These are phyloP conservation scores for Asterophora parasitica DNA, from an alignment of 768 basidiomycete species.

Conservation along the genomic window DNA sequence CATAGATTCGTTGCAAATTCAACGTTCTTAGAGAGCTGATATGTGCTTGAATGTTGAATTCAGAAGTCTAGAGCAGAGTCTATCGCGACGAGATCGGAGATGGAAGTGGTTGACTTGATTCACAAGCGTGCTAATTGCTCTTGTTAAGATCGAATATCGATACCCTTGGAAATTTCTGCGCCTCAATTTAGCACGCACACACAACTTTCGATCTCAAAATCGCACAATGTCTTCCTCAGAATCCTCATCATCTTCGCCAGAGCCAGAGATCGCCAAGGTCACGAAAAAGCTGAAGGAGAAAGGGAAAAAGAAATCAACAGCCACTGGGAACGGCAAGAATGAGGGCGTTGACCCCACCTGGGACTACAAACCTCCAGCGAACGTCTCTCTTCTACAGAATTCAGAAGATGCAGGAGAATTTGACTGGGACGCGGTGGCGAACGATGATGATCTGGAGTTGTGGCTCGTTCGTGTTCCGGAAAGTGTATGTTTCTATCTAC, in stretches of 20 bases:
- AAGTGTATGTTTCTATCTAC: conserved; percentile 39
- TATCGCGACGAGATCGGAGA: too few relatives aligned
- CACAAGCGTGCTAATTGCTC: too few relatives aligned
- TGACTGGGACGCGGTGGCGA: conserved; percentile 62
- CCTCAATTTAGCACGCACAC: too few relatives aligned
- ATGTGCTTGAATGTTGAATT: too few relatives aligned
- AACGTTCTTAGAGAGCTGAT: too few relatives aligned
- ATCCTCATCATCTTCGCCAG: conserved; percentile 14
- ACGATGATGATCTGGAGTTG: conserved; percentile 56
- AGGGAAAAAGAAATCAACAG: conserved; percentile 10
- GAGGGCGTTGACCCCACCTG: conserved; percentile 53
- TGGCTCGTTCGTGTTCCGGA: conserved; percentile 71
- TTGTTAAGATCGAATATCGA: neutral
- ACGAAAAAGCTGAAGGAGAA: conserved; percentile 8
- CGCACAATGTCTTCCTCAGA: conserved; percentile 8
- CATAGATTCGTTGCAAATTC: neutral
- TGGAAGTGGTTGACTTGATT: too few relatives aligned
- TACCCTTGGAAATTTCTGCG: neutral
- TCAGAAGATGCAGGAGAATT: conserved; percentile 46
- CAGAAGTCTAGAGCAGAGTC: too few relatives aligned
- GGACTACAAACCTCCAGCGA: conserved; percentile 57
- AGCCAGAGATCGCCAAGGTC: conserved; percentile 3
- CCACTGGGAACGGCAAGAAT: conserved; percentile 34
- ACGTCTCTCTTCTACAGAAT: conserved; percentile 43
- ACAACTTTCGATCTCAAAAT: neutral